Evolutionary conservation across 345 rosid genomes (phyloP), one percentile per base, ranked within the genome.

Genomic region (Camelina laxa): DNA sequence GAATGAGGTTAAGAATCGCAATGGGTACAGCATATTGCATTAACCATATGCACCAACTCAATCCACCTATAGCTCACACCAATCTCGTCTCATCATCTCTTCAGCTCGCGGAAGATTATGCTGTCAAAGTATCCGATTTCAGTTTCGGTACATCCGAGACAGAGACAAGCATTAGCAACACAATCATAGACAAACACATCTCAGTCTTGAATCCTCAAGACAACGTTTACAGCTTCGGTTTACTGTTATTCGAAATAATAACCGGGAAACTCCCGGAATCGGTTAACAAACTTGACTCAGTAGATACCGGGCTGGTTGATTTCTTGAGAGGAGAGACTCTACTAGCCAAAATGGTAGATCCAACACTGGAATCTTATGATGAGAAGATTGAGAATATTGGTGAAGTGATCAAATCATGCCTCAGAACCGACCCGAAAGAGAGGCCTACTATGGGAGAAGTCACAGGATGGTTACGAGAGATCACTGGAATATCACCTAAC

Each of bases 1-100:
- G 74, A 48, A 86, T 84, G 91, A 80, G 99, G 82, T 42, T 92
- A 50, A 85, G 99, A 55, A 88, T 95, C 15, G 89, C 85, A 27
- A 90, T 89, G 97, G 97, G 99, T 38, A 73, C 87, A 73, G 87
- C 96, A 16, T 92, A 92, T 80, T 90, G 97, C 64, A 91, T 95
- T 3, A 93, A 92, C 50, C 80, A 89, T 65, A 82, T 95, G 96
- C 99, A 95, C 83, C 86, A 83, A 14, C 83, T 87, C 61, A 81
- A 70, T 60, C 97, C 96, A 20, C 92, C 96, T 0, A 38, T 88
- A n/a, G 80, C 85, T 36, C 93, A 88, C 75, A 81, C 85, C 67
- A 77, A 82, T 70, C 82, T 95, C 39, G 82, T 64, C 69, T 95
- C 97, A 19, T 85, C 93, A 5, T 81, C 91, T 1, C 74, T 95